Base-by-base conservation (phyloP, 345 rosid species). In the Brassica cretica region DNA sequence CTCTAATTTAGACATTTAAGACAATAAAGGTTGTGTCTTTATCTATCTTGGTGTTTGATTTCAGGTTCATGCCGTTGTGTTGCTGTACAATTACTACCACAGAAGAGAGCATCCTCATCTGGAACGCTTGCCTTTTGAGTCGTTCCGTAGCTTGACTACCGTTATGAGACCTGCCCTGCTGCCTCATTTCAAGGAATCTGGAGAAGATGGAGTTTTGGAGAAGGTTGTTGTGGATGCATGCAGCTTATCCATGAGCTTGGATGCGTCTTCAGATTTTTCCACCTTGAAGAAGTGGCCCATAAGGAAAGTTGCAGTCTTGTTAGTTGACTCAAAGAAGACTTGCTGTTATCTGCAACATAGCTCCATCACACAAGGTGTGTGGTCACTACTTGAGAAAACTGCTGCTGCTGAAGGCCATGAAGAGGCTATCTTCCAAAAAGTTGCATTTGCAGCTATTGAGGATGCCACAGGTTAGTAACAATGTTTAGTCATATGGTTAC, bases 331-430 rank as follows among this genome's bases (percentile, higher is more conserved):
- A 0, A 78, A 44, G 71, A 89, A 80, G 83, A 83, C 81, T 75
- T 84, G 67, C 27, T 92, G 95, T 75, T 80, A 73, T 75, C 77
- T 91, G 81, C 85, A 76, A 55, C 80, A 81, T 63, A 83, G 89
- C 80, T 71, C 74, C 29, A 64, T 87, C 55, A 86, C 93, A 8
- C 73, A 81, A 63, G 97, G 97, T 70, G 86, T 91, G 58, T 91
- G 97, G 95, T 88, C 97, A 1, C 46, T 91, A 73, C 80, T 94
- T 85, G 98, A 90, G 68, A 91, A 83, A 70, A 79, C 81, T 70
- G 35, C 51, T 80, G 59, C 37, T 68, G 33, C 27, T 21, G 19
- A 0, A 35, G 12, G 56, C 29, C 66, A 44, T 19, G 83, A 88
- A 77, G 91, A 89, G 64, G 76, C 29, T 59, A 11, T 4, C 72